phyloP scores from a whole-genome alignment of 441 rosid species.

The Syzygium malaccense region DNA sequence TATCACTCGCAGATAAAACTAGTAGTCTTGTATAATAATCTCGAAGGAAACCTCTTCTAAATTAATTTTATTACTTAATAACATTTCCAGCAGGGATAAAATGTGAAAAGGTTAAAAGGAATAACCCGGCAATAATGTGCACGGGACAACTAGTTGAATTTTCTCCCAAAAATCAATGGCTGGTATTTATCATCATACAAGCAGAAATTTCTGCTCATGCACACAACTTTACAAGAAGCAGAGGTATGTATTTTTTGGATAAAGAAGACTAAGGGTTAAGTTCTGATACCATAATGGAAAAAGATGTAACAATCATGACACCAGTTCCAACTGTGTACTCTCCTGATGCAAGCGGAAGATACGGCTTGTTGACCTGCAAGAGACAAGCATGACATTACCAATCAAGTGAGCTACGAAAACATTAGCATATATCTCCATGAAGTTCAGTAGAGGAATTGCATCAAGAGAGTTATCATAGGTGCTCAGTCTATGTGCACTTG shows the following conservation, averaged over 20 bases:
- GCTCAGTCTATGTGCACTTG: background rate
- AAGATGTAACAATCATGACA: slow-evolving; percentile 48
- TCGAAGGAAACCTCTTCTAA: background rate
- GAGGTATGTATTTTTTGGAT: background rate
- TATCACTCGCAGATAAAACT: background rate
- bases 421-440: background rate
- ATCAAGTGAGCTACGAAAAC: background rate
- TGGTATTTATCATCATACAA: background rate
- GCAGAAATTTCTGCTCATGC: background rate
- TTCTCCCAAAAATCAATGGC: background rate
- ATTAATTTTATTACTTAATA: background rate
- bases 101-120: background rate
- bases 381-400: background rate
- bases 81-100: background rate
- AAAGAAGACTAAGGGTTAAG: background rate
- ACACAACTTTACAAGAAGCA: background rate
- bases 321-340: slow-evolving; percentile 71
- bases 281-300: slow-evolving; percentile 62
- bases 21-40: background rate
- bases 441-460: background rate
- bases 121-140: background rate
- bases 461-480: background rate
- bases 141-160: background rate
- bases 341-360: slow-evolving; percentile 96
- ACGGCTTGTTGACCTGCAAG: slow-evolving; percentile 88